Conservation (phyloP, 306 rosid genomes). For the Rosa lucieae region DNA sequence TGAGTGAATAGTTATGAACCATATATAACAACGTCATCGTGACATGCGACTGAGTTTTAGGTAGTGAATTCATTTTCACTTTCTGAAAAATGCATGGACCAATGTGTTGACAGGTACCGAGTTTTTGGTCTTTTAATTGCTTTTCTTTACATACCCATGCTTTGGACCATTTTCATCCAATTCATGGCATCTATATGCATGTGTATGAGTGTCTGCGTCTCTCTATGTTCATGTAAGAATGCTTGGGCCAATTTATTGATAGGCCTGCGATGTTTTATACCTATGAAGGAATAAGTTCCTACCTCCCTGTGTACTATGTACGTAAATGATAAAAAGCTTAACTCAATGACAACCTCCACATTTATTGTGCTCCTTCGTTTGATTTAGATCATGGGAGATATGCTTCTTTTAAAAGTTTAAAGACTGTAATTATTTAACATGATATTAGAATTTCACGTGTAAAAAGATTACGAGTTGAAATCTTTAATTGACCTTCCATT, state of each 20-base stretch:
- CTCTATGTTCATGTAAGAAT: background rate
- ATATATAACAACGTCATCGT: background rate
- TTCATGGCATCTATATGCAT: background rate
- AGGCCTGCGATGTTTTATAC: background rate
- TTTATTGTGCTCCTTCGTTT: background rate
- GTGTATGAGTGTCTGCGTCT: background rate
- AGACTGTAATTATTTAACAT: no score
- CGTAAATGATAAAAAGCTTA: background rate
- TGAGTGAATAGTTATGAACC: background rate
- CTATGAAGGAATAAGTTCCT: constrained; percentile 2
- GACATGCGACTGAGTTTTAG: background rate
- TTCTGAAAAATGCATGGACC: background rate
- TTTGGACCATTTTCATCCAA: background rate
- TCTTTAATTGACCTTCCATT: background rate
- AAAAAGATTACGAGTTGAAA: no score
- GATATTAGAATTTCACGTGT: background rate
- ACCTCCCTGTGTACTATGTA: background rate
- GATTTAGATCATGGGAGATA: no score
- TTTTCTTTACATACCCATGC: background rate
- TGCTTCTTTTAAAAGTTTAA: no score
- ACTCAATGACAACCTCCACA: background rate
- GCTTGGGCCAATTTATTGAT: background rate
- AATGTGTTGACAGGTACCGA: background rate
- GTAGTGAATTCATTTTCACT: background rate
- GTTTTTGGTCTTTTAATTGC: background rate